Evolutionary conservation across 352 stramenopile species (phyloP).

Genomic region (Blastocystis sp.): DNA sequence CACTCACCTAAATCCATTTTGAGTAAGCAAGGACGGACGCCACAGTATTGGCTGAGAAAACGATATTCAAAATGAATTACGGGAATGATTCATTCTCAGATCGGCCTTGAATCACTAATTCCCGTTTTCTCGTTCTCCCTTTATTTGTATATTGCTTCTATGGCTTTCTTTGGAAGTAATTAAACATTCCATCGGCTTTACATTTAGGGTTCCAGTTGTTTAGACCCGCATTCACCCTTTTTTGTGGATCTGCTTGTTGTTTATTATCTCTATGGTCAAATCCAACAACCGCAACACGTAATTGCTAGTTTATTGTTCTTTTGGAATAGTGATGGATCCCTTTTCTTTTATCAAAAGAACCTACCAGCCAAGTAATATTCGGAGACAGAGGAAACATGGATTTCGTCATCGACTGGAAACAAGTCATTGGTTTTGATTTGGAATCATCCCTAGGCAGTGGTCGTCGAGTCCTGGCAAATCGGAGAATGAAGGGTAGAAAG

Average conservation of each 20-base stretch:
- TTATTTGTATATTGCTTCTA: neutral
- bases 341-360: conserved; percentile 57
- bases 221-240: neutral
- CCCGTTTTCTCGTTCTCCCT: neutral
- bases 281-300: neutral
- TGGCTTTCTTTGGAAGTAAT: conserved; percentile 46
- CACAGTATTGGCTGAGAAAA: too few species aligned
- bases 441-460: neutral
- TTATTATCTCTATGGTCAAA: neutral
- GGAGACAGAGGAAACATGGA: conserved; percentile 47
- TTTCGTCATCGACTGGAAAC: conserved; percentile 46
- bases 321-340: neutral
- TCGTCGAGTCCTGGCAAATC: conserved; percentile 15
- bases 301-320: neutral
- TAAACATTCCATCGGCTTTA: neutral
- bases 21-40: too few species aligned
- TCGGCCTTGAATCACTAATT: neutral
- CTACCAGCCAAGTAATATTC: conserved; percentile 38
- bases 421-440: neutral
- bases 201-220: conserved; percentile 3
- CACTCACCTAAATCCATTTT: too few species aligned
- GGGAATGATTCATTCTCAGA: too few species aligned
- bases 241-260: conserved; percentile 24
- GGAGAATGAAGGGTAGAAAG: conserved; percentile 43
- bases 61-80: too few species aligned